A percentile compares a stretch with the other conserved stretches of the same genome.
These are phyloP conservation scores for Fusarium abutilonis DNA, from an alignment of 2,329 filamentous ascomycete genomes.

Conservation along the genomic window DNA sequence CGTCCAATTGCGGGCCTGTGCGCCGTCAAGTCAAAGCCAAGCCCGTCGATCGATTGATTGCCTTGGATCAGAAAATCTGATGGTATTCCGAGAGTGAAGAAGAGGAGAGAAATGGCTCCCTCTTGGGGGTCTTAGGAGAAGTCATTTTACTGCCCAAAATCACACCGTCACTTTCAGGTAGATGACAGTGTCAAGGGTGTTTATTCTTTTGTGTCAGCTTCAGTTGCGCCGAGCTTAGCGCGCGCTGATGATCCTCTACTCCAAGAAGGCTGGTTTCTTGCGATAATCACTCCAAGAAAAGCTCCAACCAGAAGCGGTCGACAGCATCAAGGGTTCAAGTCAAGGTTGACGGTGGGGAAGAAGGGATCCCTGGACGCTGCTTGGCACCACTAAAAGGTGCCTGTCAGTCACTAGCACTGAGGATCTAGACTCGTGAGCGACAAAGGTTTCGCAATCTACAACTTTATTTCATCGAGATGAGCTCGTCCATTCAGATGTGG, in stretches of 20 bases:
- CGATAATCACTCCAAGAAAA: slow-evolving; percentile 4
- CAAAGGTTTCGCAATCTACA: neutral
- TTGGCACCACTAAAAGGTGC: slow-evolving; percentile 33
- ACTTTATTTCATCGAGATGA: too few species aligned
- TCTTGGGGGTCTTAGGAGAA: slow-evolving; percentile 26
- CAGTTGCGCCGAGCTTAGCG: slow-evolving; percentile 32
- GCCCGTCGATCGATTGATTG: slow-evolving; percentile 22
- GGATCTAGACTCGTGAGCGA: slow-evolving; percentile 24
- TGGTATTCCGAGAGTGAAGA: slow-evolving; percentile 28
- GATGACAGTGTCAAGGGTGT: neutral
- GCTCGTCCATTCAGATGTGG: too few species aligned
- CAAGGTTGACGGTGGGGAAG: slow-evolving; percentile 18
- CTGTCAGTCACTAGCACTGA: slow-evolving; percentile 18
- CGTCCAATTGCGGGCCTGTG: slow-evolving; percentile 31
- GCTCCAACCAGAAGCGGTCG: slow-evolving; percentile 28
- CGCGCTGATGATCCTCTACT: slow-evolving; percentile 22
- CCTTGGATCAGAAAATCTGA: slow-evolving; percentile 12
- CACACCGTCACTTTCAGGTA: neutral
- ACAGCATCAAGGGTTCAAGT: slow-evolving; percentile 29
- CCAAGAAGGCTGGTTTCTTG: neutral
- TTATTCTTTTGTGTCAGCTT: slow-evolving; percentile 10
- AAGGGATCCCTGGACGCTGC: slow-evolving; percentile 7
- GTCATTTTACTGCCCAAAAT: slow-evolving; percentile 4
- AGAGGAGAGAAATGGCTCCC: slow-evolving; percentile 2
- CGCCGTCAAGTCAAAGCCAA: slow-evolving; percentile 18